Base-by-base conservation (phyloP, 1,284 basidiomycete species). In the Ustilago nuda region DNA sequence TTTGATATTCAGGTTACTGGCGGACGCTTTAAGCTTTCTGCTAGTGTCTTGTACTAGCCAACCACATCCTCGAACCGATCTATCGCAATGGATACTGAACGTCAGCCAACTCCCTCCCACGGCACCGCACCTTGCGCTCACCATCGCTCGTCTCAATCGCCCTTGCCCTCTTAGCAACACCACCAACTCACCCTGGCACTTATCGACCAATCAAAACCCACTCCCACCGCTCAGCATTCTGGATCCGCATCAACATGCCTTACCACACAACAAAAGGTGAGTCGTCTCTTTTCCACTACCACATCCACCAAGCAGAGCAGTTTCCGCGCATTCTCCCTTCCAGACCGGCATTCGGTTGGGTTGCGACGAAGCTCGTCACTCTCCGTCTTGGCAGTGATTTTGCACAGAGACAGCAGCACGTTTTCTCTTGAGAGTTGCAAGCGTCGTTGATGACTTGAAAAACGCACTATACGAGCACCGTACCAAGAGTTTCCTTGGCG, bases 1-100 rank as follows among this genome's bases (percentile, higher is more conserved):
- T 82, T 77, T 56, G 68, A 66, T 48, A 63, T 82, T 27, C 76
- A 76, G n/a, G 61, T 63, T n/a, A 80, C 78, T 3, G 80, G 61
- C 17, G 80, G 77, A 43, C 61, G 74, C 12, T 82, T 72, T 51
- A 66, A 76, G 8, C 73, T 82, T 57, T 62, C 72, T 6, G 80
- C 80, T n/a, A 59, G 64, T 23, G n/a, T 82, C 17, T 52, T 78
- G 30, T 82, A 80, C 48, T 80, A 50, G 27, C 4, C 30, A 12
- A 13, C 23, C 48, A 50, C 48, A 8, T 30, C 23, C 17, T 27
- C 23, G 23, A 27, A 27, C 23, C 23, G 23, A 27, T 27, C 37
- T 11, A 39, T 17, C 11, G 37, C 37, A 39, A 11, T 17, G 15
- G 15, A 11, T 48, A 62, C 30, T 27, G 11, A 23, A 12, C n/a